Base-by-base conservation (phyloP, 306 rosid genomes). In the Oemleria cerasiformis region DNA sequence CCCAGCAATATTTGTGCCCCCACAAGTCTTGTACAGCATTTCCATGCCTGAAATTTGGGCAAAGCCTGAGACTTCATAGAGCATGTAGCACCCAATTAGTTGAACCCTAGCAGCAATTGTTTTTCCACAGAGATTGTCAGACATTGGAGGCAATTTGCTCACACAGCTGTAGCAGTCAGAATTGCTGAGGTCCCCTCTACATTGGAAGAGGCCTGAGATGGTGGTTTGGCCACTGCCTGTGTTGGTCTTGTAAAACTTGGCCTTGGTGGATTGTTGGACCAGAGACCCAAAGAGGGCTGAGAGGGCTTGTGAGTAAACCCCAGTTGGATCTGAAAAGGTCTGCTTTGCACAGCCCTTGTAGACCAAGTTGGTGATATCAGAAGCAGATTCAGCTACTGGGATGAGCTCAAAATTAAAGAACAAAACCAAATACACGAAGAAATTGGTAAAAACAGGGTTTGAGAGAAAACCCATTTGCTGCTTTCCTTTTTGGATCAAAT, bases 321-420 rank as follows among this genome's bases (percentile, higher is more conserved):
- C 88, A 51, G 81, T 75, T 82, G 96, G 99, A 87, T 95, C 97
- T 78, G 96, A 67, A 64, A 91, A 86, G 0, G 90, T 53, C 40
- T 91, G 88, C 74, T 91, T 91, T 7, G 99, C 88, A 63, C 99
- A 95, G 12, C 99, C 99, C 68, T 89, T 95, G 86, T 89, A 94
- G 62, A 94, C 90, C 19, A 94, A 59, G 47, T 91, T 45, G 16
- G 95, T 84, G 84, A 74, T 77, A 62, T 86, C 97, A 30, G 92
- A n/a, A 16, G 84, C 85, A 68, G 96, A 86, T 72, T 83, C 76
- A 55, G 80, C 77, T 51, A 81, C 60, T 70, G 81, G 81, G 78
- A 75, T 66, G 21, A 77, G 72, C 63, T 79, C 57, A 63, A 76
- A 74, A 76, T 59, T 68, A 11, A 73, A 55, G 23, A 73, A 65